A percentile compares a stretch with the other conserved stretches of the same genome.
phyloP scores from a whole-genome alignment of 495 filamentous ascomycete genomes.

The Symbiotaphrina buchneri region DNA sequence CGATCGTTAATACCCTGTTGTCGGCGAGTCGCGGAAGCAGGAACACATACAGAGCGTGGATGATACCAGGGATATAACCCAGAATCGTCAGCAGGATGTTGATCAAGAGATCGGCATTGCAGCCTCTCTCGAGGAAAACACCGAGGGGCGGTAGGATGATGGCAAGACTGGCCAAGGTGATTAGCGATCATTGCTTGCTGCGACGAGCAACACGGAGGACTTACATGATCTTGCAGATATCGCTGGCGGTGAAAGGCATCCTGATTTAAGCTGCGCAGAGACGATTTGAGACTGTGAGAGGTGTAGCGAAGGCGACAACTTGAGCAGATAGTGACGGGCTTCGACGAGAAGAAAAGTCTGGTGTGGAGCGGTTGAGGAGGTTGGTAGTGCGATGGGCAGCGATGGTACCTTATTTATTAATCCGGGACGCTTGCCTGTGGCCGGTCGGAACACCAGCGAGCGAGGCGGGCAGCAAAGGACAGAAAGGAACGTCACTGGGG shows the following conservation, averaged over 20 bases:
- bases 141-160: constrained; percentile 49
- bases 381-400: too few species aligned
- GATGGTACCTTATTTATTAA: too few species aligned
- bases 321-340: too few species aligned
- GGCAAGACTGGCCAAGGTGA: not conserved
- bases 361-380: too few species aligned
- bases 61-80: constrained; percentile 23
- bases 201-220: not conserved
- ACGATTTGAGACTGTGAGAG: too few species aligned
- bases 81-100: constrained; percentile 75
- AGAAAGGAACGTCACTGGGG: too few species aligned
- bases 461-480: too few species aligned
- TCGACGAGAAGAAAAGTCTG: too few species aligned
- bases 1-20: not conserved
- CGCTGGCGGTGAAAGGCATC: constrained; percentile 45
- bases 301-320: too few species aligned
- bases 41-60: constrained; percentile 16
- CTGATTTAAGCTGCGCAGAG: too few species aligned
- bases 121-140: constrained; percentile 80
- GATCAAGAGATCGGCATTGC: constrained; percentile 61
- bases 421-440: too few species aligned
- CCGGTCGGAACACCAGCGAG: too few species aligned
- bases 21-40: not conserved
- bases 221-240: constrained; percentile 83
- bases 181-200: not conserved